Conservation (phyloP, 2,329 filamentous ascomycete genomes). For the Diaporthe australafricana region DNA sequence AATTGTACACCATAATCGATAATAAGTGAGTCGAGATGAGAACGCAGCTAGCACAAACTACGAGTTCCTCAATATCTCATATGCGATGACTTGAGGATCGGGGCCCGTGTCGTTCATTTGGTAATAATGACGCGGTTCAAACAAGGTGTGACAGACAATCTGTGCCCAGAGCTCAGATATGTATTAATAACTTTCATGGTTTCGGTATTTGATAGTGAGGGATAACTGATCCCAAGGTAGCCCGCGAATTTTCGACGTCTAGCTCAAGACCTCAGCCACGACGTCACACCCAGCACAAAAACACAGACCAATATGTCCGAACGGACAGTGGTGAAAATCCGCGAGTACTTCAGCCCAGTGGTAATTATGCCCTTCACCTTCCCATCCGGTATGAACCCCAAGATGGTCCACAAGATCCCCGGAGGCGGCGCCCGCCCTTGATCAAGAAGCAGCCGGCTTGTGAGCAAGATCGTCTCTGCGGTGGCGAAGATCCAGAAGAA, state of each 20-base stretch:
- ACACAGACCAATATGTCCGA: conserved; percentile 80
- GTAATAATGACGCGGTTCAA: not conserved
- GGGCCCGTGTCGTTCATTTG: not conserved
- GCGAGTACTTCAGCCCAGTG: conserved; percentile 72
- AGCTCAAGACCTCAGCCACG: conserved; percentile 53
- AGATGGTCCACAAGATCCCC: conserved; percentile 73
- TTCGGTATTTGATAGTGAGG: not conserved
- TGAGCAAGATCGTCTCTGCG: conserved; percentile 78
- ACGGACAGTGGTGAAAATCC: conserved; percentile 78
- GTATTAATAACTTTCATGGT: not conserved
- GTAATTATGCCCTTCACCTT: conserved; percentile 60
- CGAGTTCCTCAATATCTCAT: not conserved
- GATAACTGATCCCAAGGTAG: not conserved
- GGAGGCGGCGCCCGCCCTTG: conserved; percentile 66
- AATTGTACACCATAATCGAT: not conserved
- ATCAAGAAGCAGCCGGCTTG: conserved; percentile 77
- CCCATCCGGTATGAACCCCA: conserved; percentile 74
- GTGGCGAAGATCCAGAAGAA: conserved; percentile 88
- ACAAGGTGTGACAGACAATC: not conserved
- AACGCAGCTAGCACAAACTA: not conserved
- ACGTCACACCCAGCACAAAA: conserved; percentile 76
- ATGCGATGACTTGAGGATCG: not conserved
- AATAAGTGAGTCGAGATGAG: not conserved
- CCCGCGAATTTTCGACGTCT: not conserved
- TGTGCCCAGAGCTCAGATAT: not conserved